Conservation (phyloP, 1,284 basidiomycete species). For the Naganishia liquefaciens region DNA sequence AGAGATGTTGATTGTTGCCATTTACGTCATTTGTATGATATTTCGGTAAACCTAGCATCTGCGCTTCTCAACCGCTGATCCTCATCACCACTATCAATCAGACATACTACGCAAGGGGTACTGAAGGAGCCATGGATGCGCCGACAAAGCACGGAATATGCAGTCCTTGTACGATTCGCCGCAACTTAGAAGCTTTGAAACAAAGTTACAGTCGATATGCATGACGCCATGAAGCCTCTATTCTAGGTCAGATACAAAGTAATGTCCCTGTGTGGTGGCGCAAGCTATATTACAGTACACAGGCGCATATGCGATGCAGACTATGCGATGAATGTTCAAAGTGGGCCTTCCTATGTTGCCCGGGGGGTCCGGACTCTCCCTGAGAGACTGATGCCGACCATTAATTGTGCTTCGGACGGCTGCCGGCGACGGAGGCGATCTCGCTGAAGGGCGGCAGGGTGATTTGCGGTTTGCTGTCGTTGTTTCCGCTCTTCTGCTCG, state of each 20-base stretch:
- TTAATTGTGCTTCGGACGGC: constrained; percentile 58
- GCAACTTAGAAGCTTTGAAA: not conserved
- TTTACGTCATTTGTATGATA: not conserved
- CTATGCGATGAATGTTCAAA: not conserved
- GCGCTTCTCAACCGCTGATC: too few species aligned
- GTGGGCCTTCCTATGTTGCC: too few species aligned
- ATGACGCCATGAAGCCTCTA: constrained; percentile 10
- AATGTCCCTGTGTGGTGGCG: constrained; percentile 2
- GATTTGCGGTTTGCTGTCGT: constrained; percentile 42
- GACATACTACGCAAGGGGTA: too few species aligned
- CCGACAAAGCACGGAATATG: too few species aligned
- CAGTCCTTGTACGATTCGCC: not conserved
- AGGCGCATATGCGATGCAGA: not conserved
- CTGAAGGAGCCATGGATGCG: too few species aligned
- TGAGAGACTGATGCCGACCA: not conserved
- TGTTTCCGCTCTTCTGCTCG: constrained; percentile 24
- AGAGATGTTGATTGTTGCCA: constrained; percentile 6
- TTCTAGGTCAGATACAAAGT: constrained; percentile 13
- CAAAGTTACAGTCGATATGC: not conserved
- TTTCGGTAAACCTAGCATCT: not conserved
- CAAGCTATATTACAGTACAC: not conserved
- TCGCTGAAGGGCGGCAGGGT: constrained; percentile 54
- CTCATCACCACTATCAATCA: too few species aligned
- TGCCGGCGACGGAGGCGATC: constrained; percentile 73
- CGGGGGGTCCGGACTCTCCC: not conserved